Evolutionary conservation across 805 yeast species (phyloP), one percentile per base, ranked within the genome.

Genomic region (Saccharomycopsis microspora): DNA sequence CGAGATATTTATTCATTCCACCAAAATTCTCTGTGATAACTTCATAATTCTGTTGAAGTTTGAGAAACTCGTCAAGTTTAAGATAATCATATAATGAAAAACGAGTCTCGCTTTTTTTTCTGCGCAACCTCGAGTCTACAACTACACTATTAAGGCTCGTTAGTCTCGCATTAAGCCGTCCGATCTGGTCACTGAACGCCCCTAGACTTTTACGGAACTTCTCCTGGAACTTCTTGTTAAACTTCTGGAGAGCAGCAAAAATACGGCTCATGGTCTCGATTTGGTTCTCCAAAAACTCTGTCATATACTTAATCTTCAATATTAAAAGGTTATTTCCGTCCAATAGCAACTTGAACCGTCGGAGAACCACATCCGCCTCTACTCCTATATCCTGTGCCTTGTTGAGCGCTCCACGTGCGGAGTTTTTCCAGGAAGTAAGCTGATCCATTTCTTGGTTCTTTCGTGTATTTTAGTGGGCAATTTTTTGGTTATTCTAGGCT

Each of bases 291-390:
- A 51, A 37, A 51, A 51, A 51, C 39, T 35, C 41, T n/a, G 48
- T 51, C 42, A 51, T 35, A n/a, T 48, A 51, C 28, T 48, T 51
- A 35, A 51, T 48, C 43, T 48, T 51, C 30, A 48, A 39, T 5
- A 51, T 45, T 6, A 51, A 41, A 11, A 45, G 43, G 32, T 51
- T 51, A 19, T 51, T 51, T n/a, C 30, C 52, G 27, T 51, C 54
- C 19, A 51, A 31, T 4, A 32, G n/a, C 29, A 35, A 19, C 33
- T 51, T 51, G 45, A 51, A 46, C 11, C 36, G 32, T 29, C 38
- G 39, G 32, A 51, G 46, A 19, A 40, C 30, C 19, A 32, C n/a
- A 31, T 51, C 41, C 19, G 52, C 43, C 27, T 41, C 40, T 31
- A 46, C 34, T 3, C 54, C 51, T 10, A 51, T 42, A 36, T 32